Evolutionary conservation across 169 alveolate species (phyloP), one percentile per base, ranked within the genome.

Genomic region (Babesia ovata): DNA sequence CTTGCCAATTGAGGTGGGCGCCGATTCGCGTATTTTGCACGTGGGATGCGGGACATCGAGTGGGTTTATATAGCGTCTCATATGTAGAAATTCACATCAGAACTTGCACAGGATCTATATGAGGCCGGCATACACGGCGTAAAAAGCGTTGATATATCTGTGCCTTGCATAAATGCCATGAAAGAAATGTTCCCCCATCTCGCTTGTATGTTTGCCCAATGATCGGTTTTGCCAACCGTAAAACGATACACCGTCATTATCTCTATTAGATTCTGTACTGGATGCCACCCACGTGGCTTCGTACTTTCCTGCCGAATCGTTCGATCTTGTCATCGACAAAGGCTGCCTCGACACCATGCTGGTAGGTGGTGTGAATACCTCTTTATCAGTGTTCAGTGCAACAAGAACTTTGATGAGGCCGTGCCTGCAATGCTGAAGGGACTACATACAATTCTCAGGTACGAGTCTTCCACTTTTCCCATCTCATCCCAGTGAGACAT

Each of bases 291-390:
- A 72, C 14, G 39, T 71, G 12, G 29, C 21, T 0, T 72, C 60
- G 46, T 61, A 71, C 54, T 85, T 70, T 60, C 57, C 62, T 63
- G 90, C 56, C 48, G 84, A 46, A 58, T 74, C 84, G 21, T 88
- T 79, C 59, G 93, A 88, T 62, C 42, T 81, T 17, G 63, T 85
- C 61, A 82, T 88, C n/a, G 93, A 88, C 83, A 88, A 88, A 67
- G 93, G 92, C 21, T 88, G 93, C 73, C 75, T 88, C 48, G 93
- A 88, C 56, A 73, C 93, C 49, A 59, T 88, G 42, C 78, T 88
- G 66, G 85, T 70, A 21, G 16, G 46, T 13, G 21, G 44, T 33
- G 39, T 9, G 17, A 8, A 4, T 24, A 13, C 2, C 60, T 4
- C 12, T 17, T 54, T 21, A 0, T 28, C 33, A 19, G n/a, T 22